phyloP scores from a whole-genome alignment of 2,329 filamentous ascomycete species.

The Dissoconium aciculare region DNA sequence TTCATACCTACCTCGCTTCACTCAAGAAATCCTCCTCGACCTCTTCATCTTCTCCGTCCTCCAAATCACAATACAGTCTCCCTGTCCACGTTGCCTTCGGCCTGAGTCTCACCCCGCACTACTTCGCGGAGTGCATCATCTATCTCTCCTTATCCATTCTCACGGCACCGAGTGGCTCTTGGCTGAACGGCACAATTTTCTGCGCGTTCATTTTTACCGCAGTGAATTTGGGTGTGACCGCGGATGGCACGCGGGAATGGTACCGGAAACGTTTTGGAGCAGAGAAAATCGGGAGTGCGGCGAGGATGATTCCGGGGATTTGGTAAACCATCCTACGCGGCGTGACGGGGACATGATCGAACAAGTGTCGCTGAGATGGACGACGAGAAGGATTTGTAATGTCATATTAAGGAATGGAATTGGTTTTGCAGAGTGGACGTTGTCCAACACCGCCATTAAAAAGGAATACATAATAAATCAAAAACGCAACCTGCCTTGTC shows the following conservation, averaged over 20 bases:
- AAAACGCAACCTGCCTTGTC: too few species aligned
- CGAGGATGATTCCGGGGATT: conserved; percentile 62
- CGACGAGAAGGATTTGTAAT: too few species aligned
- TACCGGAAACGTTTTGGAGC: conserved; percentile 60
- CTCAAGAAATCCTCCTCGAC: conserved; percentile 16
- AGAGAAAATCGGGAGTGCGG: conserved; percentile 46
- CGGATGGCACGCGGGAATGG: conserved; percentile 63
- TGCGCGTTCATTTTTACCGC: conserved; percentile 58
- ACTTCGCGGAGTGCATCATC: conserved; percentile 72
- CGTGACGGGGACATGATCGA: too few species aligned
- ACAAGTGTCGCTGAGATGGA: too few species aligned
- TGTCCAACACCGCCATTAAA: too few species aligned
- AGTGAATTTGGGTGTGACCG: conserved; percentile 69
- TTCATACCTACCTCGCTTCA: conserved; percentile 33
- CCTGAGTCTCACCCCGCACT: conserved; percentile 70
- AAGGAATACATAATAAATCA: too few species aligned
- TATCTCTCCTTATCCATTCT: conserved; percentile 65
- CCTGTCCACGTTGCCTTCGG: conserved; percentile 60
- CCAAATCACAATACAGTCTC: conserved; percentile 56
- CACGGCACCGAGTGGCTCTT: conserved; percentile 50
- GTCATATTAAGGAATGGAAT: too few species aligned
- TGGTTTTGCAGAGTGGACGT: too few species aligned
- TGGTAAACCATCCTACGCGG: too few species aligned
- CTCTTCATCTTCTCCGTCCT: conserved; percentile 2
- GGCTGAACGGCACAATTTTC: conserved; percentile 59